A percentile compares a stretch with the other conserved stretches of the same genome.
phyloP scores from a whole-genome alignment of 108 stramenopile species.

The Aurantiochytrium sp. region DNA sequence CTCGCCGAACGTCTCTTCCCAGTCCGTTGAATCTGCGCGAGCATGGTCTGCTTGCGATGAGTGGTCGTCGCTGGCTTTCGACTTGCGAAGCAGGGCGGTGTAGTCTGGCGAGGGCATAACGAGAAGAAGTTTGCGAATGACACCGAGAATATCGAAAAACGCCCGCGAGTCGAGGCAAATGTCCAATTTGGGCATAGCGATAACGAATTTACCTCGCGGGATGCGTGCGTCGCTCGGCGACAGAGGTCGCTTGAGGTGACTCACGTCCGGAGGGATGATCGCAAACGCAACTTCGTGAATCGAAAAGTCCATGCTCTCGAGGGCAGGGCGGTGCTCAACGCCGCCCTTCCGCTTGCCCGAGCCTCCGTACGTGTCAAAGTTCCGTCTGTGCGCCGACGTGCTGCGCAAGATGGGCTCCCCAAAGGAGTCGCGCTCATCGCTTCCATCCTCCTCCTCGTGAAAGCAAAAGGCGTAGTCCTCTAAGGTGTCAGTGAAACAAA shows the following conservation, averaged over 20 bases:
- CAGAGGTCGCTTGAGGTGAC: background rate
- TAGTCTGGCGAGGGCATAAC: slow-evolving; percentile 14
- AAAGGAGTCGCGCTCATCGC: background rate
- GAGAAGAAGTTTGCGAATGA: background rate
- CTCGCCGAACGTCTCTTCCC: background rate
- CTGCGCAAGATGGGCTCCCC: background rate
- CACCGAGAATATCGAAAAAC: background rate
- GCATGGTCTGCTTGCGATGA: background rate
- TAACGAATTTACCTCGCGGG: background rate
- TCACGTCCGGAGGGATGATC: background rate
- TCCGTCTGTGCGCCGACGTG: background rate
- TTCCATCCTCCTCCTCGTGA: background rate
- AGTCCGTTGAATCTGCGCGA: background rate
- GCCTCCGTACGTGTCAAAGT: background rate
- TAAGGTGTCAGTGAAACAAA: background rate
- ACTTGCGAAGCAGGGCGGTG: background rate
- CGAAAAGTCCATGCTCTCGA: background rate
- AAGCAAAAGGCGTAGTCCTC: background rate
- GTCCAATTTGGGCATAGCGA: background rate
- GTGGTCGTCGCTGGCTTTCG: background rate
- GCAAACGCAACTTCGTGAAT: background rate
- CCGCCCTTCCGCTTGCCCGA: background rate
- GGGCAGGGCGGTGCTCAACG: background rate
- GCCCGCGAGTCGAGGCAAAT: background rate
- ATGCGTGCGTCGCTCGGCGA: background rate